Percentiles rank a stretch among this genome's conserved stretches.
phyloP scores from a whole-genome alignment of 441 rosid genomes.

The Sinapis alba region DNA sequence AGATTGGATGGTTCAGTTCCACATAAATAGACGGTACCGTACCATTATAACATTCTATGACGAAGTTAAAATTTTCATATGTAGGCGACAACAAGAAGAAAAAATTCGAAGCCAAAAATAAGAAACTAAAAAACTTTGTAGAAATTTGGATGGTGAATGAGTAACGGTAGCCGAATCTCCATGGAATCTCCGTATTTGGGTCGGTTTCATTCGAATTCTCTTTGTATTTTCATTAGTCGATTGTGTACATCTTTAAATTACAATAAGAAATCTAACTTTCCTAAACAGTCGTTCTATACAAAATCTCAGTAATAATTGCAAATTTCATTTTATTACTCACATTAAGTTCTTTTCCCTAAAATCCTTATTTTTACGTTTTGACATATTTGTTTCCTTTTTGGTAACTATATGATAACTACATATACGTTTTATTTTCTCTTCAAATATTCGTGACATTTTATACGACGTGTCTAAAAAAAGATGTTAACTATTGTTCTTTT shows the following conservation, averaged over 20 bases:
- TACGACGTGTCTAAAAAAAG: not conserved
- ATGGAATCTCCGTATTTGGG: conserved; percentile 11
- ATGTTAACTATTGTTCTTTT: not conserved
- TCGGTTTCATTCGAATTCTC: not conserved
- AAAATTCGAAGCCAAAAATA: not conserved
- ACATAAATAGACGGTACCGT: not conserved
- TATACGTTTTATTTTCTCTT: not conserved
- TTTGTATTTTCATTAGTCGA: not conserved
- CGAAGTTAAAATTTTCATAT: not conserved
- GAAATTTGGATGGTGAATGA: not conserved
- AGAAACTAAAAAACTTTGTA: not conserved
- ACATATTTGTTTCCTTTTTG: not conserved
- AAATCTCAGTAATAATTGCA: not conserved
- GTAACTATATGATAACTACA: not conserved
- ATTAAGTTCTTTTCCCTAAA: not conserved
- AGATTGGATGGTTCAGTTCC: not conserved
- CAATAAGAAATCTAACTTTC: not conserved
- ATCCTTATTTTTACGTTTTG: not conserved
- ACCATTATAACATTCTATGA: not conserved
- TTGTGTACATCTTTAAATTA: not conserved
- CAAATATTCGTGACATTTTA: not conserved
- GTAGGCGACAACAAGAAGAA: not conserved
- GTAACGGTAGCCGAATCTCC: conserved; percentile 32
- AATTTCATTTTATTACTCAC: not conserved
- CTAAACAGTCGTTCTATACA: not conserved